Percentiles rank a stretch among this genome's conserved stretches.
phyloP scores from a whole-genome alignment of 257 asterid genomes.

The Osmanthus fragrans region DNA sequence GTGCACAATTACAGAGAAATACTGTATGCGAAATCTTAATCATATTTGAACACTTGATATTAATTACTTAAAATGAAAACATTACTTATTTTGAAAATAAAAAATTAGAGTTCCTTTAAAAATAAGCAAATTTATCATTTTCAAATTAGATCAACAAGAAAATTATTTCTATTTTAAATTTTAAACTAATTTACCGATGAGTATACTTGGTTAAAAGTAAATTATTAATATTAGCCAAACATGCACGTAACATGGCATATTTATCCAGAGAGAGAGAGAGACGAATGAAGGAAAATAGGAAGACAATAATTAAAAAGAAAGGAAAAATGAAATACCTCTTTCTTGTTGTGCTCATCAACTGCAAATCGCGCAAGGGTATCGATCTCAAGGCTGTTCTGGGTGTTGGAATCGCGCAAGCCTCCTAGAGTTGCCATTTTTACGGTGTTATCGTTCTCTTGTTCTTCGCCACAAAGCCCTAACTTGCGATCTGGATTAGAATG shows the following conservation, averaged over 20 bases:
- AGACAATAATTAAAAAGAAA: background rate
- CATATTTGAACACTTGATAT: no score
- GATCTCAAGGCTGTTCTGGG: constrained; percentile 39
- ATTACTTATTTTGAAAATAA: no score
- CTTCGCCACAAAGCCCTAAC: constrained; percentile 41
- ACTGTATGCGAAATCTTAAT: no score
- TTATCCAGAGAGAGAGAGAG: background rate
- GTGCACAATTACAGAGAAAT: background rate
- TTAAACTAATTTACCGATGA: no score
- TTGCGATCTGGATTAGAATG: constrained; percentile 14
- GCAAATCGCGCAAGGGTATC: constrained; percentile 74
- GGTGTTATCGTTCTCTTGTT: constrained; percentile 6
- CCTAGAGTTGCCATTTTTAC: constrained; percentile 63
- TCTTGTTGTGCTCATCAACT: constrained; percentile 65
- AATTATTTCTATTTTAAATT: no score
- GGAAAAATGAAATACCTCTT: constrained; percentile 41
- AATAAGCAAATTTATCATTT: no score
- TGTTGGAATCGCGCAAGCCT: constrained; percentile 45
- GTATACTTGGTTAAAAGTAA: background rate
- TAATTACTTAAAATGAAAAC: no score
- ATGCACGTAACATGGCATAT: background rate
- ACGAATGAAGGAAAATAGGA: background rate
- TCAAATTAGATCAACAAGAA: no score
- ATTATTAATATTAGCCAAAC: background rate
- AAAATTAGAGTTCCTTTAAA: no score